phyloP scores from a whole-genome alignment of 495 filamentous ascomycete species.

The Penicillium herquei region DNA sequence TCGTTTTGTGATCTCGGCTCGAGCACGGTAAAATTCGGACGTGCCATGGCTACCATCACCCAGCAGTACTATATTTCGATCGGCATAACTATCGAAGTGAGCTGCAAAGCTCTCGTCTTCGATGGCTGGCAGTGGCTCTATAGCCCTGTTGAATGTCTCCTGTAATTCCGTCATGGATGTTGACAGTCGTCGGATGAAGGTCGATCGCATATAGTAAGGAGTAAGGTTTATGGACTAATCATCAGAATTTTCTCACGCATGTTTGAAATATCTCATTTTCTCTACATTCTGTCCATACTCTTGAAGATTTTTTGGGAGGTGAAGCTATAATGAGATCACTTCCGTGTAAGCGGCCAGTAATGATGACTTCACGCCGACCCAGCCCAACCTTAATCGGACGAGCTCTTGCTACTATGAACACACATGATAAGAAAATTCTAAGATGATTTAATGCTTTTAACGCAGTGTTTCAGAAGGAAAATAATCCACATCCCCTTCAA shows the following conservation, averaged over 20 bases:
- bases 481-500: no score
- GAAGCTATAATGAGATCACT: conserved; percentile 25
- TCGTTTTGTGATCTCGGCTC: conserved; percentile 55
- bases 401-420: neutral
- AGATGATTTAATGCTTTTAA: neutral
- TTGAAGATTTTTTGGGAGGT: neutral
- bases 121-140: conserved; percentile 42
- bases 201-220: conserved; percentile 3
- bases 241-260: no score
- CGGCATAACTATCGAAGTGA: conserved; percentile 43
- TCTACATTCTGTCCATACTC: no score
- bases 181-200: conserved; percentile 2
- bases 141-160: conserved; percentile 34
- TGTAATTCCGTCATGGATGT: conserved; percentile 31
- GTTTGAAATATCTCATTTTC: no score
- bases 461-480: neutral
- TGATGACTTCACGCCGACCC: conserved; percentile 29
- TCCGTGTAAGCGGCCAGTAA: conserved; percentile 25
- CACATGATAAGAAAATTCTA: neutral
- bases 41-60: conserved; percentile 60
- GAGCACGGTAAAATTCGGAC: conserved; percentile 57
- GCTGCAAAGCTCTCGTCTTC: conserved; percentile 33
- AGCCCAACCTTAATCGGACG: neutral
- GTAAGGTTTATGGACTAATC: neutral
- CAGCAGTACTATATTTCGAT: conserved; percentile 50